Evolutionary conservation across 805 yeast genomes (phyloP).

Genomic region (Yarrowia bubula): DNA sequence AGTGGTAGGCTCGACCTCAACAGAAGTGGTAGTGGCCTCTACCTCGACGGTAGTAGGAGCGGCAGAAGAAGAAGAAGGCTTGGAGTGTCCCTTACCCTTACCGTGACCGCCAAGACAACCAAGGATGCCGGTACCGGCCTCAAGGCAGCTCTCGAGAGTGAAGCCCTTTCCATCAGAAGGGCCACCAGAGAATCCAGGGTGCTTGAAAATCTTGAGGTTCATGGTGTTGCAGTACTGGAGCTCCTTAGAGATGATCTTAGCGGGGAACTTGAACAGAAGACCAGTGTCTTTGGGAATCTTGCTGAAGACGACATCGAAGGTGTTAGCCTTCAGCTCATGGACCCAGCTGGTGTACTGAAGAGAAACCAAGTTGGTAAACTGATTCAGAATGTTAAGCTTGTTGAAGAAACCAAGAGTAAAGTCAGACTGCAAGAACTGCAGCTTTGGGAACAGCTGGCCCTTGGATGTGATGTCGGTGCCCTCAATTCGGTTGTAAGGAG

Average conservation of each 20-base stretch:
- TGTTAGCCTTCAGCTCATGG: neutral
- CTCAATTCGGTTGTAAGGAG: neutral
- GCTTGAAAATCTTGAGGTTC: neutral
- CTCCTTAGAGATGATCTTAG: neutral
- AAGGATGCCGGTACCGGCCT: neutral
- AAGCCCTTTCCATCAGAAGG: neutral
- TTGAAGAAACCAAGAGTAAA: neutral
- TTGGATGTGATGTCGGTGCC: neutral
- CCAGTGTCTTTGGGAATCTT: neutral
- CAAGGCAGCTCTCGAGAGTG: neutral
- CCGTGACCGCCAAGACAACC: neutral
- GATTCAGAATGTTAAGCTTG: neutral
- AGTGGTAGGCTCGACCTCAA: neutral
- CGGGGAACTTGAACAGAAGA: neutral
- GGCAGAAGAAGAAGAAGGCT: neutral
- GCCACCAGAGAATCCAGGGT: neutral
- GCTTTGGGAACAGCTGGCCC: constrained; percentile 5
- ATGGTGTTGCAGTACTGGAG: neutral
- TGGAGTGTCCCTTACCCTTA: neutral
- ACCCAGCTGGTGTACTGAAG: neutral
- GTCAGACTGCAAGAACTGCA: neutral
- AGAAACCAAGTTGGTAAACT: neutral
- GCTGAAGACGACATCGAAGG: neutral
- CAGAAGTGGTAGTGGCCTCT: neutral
- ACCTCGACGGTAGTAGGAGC: neutral